These are phyloP conservation scores for Sclerotinia subarctica DNA, from an alignment of 2,329 filamentous ascomycete genomes.

Conservation along the genomic window DNA sequence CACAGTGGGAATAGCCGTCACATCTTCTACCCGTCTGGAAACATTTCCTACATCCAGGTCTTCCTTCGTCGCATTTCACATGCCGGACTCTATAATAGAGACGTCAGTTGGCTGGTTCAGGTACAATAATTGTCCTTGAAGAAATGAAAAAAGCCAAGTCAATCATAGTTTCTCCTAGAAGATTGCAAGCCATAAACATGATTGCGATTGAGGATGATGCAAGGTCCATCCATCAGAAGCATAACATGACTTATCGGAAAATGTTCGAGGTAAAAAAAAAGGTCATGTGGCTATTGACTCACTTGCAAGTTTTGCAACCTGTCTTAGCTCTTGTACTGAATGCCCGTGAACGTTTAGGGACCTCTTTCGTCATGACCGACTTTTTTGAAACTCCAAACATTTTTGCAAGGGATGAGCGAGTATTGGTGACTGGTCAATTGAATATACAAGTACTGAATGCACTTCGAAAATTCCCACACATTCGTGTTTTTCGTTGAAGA, in stretches of 20 bases:
- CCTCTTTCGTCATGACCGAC: background rate
- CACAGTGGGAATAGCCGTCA: slow-evolving; percentile 22
- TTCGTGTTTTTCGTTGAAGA: background rate
- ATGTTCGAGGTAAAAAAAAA: background rate
- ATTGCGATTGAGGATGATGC: background rate
- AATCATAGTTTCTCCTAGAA: background rate
- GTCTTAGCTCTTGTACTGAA: slow-evolving; percentile 21
- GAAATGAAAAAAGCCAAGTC: background rate
- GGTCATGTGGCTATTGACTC: background rate
- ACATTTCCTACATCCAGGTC: slow-evolving; percentile 22
- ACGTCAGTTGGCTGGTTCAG: background rate
- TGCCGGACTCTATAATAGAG: slow-evolving; percentile 19
- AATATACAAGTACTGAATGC: background rate
- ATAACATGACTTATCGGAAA: too few species aligned
- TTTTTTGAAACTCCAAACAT: slow-evolving; percentile 5
- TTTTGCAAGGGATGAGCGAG: background rate
- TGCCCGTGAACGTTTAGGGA: slow-evolving; percentile 17
- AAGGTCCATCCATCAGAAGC: background rate
- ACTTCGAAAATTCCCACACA: background rate
- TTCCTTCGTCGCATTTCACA: slow-evolving; percentile 23
- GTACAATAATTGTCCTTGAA: background rate
- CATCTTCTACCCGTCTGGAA: slow-evolving; percentile 16
- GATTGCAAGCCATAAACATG: background rate
- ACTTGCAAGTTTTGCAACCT: slow-evolving; percentile 26
- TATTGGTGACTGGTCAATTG: background rate